Evolutionary conservation across 23 red algal genomes (phyloP).

Genomic region (Gracilaria caudata): DNA sequence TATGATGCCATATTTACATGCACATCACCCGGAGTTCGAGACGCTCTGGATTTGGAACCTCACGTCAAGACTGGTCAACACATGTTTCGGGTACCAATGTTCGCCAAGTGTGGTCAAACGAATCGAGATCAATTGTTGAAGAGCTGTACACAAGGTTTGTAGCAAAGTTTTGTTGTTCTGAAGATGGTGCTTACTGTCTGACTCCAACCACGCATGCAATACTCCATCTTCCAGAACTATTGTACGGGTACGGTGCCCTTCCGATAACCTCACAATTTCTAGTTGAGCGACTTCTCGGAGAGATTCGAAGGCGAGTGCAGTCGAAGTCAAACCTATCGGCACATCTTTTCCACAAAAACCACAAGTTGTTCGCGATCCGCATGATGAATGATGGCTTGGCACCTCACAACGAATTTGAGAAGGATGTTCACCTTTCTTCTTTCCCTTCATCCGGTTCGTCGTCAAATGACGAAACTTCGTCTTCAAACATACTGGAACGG

Average conservation of each 20-base stretch:
- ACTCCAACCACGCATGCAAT: conserved; percentile 32
- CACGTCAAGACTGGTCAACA: neutral
- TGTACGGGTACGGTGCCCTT: neutral
- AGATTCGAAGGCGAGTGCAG: neutral
- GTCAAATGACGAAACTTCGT: no score
- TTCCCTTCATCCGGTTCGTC: no score
- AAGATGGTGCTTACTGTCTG: neutral
- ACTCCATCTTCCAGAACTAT: conserved; percentile 2
- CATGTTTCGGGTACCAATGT: neutral
- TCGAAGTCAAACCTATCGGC: neutral
- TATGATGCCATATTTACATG: neutral
- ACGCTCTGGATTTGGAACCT: neutral
- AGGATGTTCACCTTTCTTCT: no score
- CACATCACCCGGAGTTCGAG: neutral
- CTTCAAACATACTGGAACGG: no score
- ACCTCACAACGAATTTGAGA: no score
- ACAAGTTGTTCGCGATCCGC: neutral
- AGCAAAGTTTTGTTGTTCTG: neutral
- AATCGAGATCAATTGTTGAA: neutral
- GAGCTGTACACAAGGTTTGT: conserved; percentile 8
- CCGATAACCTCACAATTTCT: neutral
- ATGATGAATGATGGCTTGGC: no score
- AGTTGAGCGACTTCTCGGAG: neutral
- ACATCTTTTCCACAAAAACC: neutral
- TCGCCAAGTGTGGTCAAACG: neutral